These are phyloP conservation scores for Russula olivacea DNA, from an alignment of 768 basidiomycete genomes.

Conservation along the genomic window DNA sequence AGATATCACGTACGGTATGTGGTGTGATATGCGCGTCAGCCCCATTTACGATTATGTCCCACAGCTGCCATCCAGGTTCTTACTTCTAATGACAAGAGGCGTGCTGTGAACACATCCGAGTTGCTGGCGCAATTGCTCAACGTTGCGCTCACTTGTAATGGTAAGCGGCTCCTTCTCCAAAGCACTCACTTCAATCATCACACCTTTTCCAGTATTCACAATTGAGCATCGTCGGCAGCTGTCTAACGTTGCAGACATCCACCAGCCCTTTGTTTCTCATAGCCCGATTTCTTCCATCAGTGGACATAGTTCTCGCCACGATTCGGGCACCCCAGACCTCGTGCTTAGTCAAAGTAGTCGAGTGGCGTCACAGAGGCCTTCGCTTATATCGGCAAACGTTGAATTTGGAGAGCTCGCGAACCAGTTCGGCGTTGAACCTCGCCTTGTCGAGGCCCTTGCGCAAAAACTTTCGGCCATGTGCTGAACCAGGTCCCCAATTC, in stretches of 20 bases:
- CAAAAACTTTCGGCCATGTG: slow-evolving; percentile 25
- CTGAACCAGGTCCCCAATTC: slow-evolving; percentile 4
- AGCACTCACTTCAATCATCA: not conserved
- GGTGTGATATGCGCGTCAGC: not conserved
- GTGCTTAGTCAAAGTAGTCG: slow-evolving; percentile 52
- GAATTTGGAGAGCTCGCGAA: slow-evolving; percentile 22
- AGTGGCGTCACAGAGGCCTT: slow-evolving; percentile 58
- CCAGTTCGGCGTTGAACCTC: slow-evolving; percentile 24
- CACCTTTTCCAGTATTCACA: slow-evolving; percentile 19
- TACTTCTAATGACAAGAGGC: slow-evolving; percentile 18
- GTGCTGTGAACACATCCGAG: slow-evolving; percentile 13
- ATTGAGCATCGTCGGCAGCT: slow-evolving; percentile 19
- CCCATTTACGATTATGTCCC: slow-evolving; percentile 8
- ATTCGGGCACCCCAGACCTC: slow-evolving; percentile 21
- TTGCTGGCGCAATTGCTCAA: slow-evolving; percentile 21
- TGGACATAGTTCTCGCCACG: slow-evolving; percentile 21
- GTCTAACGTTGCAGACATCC: slow-evolving; percentile 8
- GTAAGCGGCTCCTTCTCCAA: not conserved
- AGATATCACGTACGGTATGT: slow-evolving; percentile 24
- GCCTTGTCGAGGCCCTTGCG: slow-evolving; percentile 23
- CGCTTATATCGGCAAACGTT: slow-evolving; percentile 15
- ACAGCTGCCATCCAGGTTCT: slow-evolving; percentile 23
- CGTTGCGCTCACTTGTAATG: slow-evolving; percentile 19
- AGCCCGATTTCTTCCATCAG: slow-evolving; percentile 24
- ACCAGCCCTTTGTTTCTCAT: slow-evolving; percentile 19